Evolutionary conservation across 495 filamentous ascomycete species (phyloP).

Genomic region (Neurospora discreta): DNA sequence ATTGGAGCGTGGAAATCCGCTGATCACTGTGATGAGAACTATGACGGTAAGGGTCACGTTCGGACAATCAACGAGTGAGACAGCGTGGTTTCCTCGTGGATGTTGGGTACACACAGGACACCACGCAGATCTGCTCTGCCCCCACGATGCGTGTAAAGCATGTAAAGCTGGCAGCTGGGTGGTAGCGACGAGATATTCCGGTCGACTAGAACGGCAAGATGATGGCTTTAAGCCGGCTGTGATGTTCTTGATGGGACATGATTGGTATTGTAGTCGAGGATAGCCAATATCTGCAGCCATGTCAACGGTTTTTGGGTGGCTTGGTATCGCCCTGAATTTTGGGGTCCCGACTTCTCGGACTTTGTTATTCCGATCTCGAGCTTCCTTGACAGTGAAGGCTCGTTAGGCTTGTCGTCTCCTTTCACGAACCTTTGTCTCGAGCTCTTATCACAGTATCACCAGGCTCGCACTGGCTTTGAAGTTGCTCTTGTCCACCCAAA

Average conservation of each 20-base stretch:
- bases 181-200: background rate
- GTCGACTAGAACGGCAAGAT: background rate
- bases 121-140: background rate
- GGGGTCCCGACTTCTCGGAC: background rate
- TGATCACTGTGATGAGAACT: background rate
- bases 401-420: background rate
- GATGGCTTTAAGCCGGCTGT: background rate
- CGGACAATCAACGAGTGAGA: background rate
- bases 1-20: background rate
- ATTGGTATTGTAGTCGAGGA: background rate
- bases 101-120: background rate
- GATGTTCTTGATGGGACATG: background rate
- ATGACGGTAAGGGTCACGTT: background rate
- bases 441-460: background rate
- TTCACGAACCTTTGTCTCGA: background rate
- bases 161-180: background rate
- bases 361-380: background rate
- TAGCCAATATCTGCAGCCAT: background rate
- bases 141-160: background rate
- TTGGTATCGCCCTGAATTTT: background rate
- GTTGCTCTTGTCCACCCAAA: background rate
- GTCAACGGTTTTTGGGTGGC: background rate
- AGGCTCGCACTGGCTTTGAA: background rate
- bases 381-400: background rate
- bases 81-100: background rate